These are phyloP conservation scores for Paulownia fortunei DNA, from an alignment of 257 asterid genomes.

Conservation along the genomic window DNA sequence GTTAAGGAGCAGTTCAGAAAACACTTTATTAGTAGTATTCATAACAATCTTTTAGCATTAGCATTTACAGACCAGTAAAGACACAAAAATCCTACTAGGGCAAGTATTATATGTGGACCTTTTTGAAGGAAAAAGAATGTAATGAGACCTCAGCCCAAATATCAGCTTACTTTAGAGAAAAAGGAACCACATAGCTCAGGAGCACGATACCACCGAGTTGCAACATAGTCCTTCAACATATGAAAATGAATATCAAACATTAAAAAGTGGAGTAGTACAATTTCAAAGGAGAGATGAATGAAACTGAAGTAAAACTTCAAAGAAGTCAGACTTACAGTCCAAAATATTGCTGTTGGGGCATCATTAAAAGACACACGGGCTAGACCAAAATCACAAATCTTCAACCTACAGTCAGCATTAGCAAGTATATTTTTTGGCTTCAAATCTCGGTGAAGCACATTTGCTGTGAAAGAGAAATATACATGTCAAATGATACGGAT, in stretches of 20 bases:
- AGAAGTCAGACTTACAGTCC: conserved; percentile 73
- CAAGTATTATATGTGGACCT: neutral
- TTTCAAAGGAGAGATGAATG: too few relatives aligned
- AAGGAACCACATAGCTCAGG: conserved; percentile 98
- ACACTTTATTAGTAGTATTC: too few relatives aligned
- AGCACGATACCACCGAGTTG: conserved; percentile 98
- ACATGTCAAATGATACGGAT: conserved; percentile 25
- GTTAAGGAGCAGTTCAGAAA: conserved; percentile 8
- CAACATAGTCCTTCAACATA: conserved; percentile 86
- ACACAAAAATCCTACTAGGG: neutral
- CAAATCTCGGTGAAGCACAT: conserved; percentile 91
- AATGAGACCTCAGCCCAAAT: conserved; percentile 18
- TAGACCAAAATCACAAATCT: conserved; percentile 97
- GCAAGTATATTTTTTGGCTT: conserved; percentile 98
- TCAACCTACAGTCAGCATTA: conserved; percentile 94
- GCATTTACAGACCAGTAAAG: neutral
- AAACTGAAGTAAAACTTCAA: conserved; percentile 20
- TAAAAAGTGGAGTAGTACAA: too few relatives aligned
- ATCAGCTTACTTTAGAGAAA: conserved; percentile 85
- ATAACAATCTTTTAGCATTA: too few relatives aligned
- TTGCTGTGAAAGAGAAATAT: conserved; percentile 64
- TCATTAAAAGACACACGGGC: conserved; percentile 97
- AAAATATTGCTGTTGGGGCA: conserved; percentile 95
- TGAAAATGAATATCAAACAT: conserved; percentile 29
- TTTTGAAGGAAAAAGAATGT: conserved; percentile 13